Evolutionary conservation across 352 stramenopile genomes (phyloP), one percentile per base, ranked within the genome.

Genomic region (Achlya hypogyna): DNA sequence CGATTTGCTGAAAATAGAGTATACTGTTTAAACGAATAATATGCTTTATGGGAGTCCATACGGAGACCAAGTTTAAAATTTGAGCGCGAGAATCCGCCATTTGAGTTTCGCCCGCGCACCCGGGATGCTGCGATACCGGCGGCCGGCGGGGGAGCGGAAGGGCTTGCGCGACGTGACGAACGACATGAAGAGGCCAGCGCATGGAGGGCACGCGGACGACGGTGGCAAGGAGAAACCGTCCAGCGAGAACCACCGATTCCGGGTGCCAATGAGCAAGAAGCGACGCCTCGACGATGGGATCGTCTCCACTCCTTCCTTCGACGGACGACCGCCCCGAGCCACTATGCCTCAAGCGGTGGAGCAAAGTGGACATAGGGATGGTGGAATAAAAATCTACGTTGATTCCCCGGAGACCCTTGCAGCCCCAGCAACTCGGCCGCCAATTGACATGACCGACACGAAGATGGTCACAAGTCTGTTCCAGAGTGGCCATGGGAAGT

Each of bases 401-500:
- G 49, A 56, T n/a, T n/a, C 49, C 2, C 31, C 10, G 31, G 25
- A 31, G 25, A 20, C 16, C 31, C 42, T 20, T 18, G 42, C 42
- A 49, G 49, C 6, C 38, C 12, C 6, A 10, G 2, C 38, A 9
- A 56, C 10, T 56, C 31, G 49, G 2, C 25, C 31, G 49, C 25
- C 25, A n/a, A n/a, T n/a, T n/a, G n/a, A n/a, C 6, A 2, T n/a
- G 25, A 22, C 25, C 12, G 31, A 56, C 12, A 56, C 14, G 10
- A 20, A 1, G 2, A 12, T 56, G 38, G 25, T 63, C 22, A 42
- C 34, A 4, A 63, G 54, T 63, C 20, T 63, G 20, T 63, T 63
- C 34, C 54, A 63, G 54, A 63, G 27, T 47, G 54, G 27, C n/a
- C 35, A 32, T n/a, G 54, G 54, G 16, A 49, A 38, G 22, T 20